Conservation (phyloP, 179 eudicot genomes). For the Pouteria campechiana region DNA sequence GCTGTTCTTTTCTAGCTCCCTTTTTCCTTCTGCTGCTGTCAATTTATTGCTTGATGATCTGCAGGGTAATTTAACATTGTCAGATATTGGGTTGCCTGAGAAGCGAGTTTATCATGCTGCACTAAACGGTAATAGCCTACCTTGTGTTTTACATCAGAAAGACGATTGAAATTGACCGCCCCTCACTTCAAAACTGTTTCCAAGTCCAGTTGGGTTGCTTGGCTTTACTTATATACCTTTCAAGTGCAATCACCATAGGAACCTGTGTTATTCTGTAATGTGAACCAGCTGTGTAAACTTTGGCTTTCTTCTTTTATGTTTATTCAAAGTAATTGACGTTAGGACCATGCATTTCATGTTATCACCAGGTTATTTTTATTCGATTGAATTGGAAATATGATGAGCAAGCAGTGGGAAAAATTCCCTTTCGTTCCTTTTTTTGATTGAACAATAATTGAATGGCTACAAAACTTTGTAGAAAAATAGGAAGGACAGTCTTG, state of each 20-base stretch:
- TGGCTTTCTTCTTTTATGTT: conserved; percentile 4
- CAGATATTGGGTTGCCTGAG: conserved; percentile 95
- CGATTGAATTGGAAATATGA: not conserved
- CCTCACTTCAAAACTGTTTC: conserved; percentile 33
- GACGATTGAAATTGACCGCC: conserved; percentile 70
- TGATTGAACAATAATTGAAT: not conserved
- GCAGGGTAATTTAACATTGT: conserved; percentile 70
- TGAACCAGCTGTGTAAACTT: not conserved
- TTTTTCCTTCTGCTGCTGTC: conserved; percentile 1
- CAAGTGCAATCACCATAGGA: conserved; percentile 14
- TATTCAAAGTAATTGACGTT: not conserved
- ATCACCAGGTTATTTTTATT: too few species aligned
- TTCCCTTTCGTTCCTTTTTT: conserved; percentile 1
- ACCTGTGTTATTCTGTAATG: conserved; percentile 8
- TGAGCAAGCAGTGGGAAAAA: conserved; percentile 1
- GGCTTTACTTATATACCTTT: conserved; percentile 8
- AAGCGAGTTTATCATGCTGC: conserved; percentile 82
- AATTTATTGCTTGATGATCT: conserved; percentile 7
- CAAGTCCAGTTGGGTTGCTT: conserved; percentile 15
- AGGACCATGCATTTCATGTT: too few species aligned
- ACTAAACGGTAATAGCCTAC: conserved; percentile 79
- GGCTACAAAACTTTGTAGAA: not conserved
- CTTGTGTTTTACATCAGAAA: conserved; percentile 89
- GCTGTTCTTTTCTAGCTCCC: too few species aligned
- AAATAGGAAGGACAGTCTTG: not conserved